Conservation (phyloP, 805 yeast genomes). For the Novakomyces olei region DNA sequence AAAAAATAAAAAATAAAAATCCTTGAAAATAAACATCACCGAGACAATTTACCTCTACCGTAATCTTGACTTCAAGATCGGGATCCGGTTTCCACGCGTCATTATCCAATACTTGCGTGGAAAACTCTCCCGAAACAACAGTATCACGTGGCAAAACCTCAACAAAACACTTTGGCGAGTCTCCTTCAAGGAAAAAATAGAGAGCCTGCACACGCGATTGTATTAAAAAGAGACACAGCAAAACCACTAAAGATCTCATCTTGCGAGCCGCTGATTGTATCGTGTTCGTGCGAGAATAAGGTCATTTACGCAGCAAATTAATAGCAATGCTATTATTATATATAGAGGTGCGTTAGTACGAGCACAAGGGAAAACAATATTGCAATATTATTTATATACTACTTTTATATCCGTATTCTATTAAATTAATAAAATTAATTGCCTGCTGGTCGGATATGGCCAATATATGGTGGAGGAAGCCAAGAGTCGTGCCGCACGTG, state of each 20-base stretch:
- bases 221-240: constrained; percentile 7
- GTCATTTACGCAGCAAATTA: no score
- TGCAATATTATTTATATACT: no score
- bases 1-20: neutral
- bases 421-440: no score
- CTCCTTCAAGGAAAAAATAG: constrained; percentile 62
- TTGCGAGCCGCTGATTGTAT: no score
- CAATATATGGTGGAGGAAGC: no score
- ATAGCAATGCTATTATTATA: no score
- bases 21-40: neutral
- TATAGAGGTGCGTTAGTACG: no score
- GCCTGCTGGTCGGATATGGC: no score
- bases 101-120: constrained; percentile 32
- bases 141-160: constrained; percentile 61
- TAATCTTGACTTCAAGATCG: constrained; percentile 31
- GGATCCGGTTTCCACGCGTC: constrained; percentile 29
- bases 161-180: constrained; percentile 58
- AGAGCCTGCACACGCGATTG: constrained; percentile 26
- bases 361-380: no score
- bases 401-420: no score
- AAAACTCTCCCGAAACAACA: constrained; percentile 44
- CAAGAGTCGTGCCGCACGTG: no score
- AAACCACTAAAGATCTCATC: neutral
- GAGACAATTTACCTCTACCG: constrained; percentile 31
- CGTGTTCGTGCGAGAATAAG: no score